These are phyloP conservation scores for Nicotiana rustica DNA, from an alignment of 305 asterid species.

Conservation along the genomic window DNA sequence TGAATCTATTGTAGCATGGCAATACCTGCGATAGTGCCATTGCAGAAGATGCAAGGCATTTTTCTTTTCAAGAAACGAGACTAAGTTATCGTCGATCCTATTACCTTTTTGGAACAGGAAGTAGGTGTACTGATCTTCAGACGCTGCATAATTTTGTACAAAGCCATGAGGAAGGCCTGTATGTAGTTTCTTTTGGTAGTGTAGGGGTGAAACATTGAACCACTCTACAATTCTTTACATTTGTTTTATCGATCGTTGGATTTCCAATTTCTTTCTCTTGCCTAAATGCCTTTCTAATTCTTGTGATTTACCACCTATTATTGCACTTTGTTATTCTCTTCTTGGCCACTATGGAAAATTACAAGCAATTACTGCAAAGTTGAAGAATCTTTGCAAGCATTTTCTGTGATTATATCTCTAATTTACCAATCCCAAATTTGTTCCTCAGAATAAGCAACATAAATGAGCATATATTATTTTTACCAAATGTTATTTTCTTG, in stretches of 20 bases:
- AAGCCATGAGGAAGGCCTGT: slow-evolving; percentile 15
- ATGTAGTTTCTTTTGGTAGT: slow-evolving; percentile 8
- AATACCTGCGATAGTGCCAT: background rate
- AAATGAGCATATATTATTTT: too few species aligned
- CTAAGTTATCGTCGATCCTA: slow-evolving; percentile 1
- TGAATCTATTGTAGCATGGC: slow-evolving; percentile 46
- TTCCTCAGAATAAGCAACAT: background rate
- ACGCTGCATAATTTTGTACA: slow-evolving; percentile 29
- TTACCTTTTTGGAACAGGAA: background rate
- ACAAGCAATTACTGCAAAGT: background rate
- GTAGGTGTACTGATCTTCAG: slow-evolving; percentile 26
- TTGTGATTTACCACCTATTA: background rate
- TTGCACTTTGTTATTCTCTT: background rate
- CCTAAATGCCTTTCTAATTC: background rate
- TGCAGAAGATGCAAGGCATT: background rate
- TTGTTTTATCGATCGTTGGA: background rate
- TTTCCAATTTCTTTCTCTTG: background rate
- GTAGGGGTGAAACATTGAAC: slow-evolving; percentile 27
- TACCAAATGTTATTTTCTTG: background rate
- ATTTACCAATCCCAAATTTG: background rate
- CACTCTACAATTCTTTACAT: background rate
- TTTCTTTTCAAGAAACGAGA: background rate
- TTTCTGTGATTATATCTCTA: background rate
- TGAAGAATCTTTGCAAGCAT: background rate
- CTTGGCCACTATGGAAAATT: background rate